A percentile compares a stretch with the other conserved stretches of the same genome.
Conservation (phyloP, 75 land plant genomes). For the Sequoiadendron giganteum region DNA sequence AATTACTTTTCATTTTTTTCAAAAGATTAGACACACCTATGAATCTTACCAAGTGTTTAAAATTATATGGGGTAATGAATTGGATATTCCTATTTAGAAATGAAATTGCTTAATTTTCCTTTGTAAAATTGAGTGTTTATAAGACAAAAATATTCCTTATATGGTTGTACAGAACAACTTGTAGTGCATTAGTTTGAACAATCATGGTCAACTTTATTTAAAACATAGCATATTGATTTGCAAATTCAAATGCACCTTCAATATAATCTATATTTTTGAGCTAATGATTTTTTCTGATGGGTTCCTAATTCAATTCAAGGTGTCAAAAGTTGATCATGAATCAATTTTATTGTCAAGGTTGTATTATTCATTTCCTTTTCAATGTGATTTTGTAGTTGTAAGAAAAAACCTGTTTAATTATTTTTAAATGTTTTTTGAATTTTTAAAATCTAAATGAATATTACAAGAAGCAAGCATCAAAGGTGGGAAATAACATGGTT, state of each 20-base stretch:
- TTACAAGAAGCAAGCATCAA: background rate
- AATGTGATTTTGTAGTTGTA: background rate
- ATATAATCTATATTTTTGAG: background rate
- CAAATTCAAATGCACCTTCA: background rate
- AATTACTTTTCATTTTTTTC: too few species aligned
- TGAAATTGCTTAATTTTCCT: background rate
- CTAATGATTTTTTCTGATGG: background rate
- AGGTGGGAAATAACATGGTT: background rate
- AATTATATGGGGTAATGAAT: background rate
- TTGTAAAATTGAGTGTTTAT: background rate
- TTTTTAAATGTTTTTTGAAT: background rate
- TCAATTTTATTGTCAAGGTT: background rate
- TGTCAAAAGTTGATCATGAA: background rate
- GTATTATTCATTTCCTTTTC: background rate
- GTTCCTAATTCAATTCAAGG: background rate
- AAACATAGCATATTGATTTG: background rate
- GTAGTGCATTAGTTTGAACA: background rate
- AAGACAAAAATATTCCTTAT: background rate
- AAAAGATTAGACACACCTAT: background rate
- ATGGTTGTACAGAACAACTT: background rate
- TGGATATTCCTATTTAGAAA: background rate
- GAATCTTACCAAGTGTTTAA: background rate
- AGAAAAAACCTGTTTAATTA: background rate
- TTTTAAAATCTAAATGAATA: background rate
- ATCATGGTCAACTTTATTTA: background rate